Evolutionary conservation across 495 filamentous ascomycete species (phyloP).

Genomic region (Geopyxis carbonaria): DNA sequence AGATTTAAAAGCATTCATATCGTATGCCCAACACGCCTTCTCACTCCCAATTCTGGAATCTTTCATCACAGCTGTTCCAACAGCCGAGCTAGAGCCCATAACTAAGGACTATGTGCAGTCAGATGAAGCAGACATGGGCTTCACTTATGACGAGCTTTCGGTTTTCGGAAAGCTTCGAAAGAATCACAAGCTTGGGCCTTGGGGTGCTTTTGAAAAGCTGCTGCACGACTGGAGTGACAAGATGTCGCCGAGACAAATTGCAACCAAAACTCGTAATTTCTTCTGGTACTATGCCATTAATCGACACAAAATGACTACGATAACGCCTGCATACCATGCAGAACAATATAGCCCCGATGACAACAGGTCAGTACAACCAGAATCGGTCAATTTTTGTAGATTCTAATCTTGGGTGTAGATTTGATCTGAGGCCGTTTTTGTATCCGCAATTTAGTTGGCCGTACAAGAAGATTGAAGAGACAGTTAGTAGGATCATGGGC

Average conservation of each 20-base stretch:
- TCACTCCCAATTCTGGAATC: constrained; percentile 51
- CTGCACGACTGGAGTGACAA: constrained; percentile 51
- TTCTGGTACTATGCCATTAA: constrained; percentile 44
- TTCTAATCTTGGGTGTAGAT: constrained; percentile 20
- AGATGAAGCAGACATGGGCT: constrained; percentile 65
- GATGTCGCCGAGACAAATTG: constrained; percentile 27
- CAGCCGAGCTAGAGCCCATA: constrained; percentile 71
- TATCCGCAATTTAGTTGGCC: constrained; percentile 36
- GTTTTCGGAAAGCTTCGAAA: constrained; percentile 41
- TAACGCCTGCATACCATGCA: constrained; percentile 44
- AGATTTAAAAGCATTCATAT: constrained; percentile 65
- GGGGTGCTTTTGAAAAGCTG: constrained; percentile 49
- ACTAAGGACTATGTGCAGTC: constrained; percentile 46
- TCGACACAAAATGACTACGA: constrained; percentile 49
- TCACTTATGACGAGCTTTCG: constrained; percentile 40
- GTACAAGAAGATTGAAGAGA: constrained; percentile 38
- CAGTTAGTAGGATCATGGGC: constrained; percentile 25
- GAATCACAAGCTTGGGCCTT: constrained; percentile 55
- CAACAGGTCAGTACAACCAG: constrained; percentile 29
- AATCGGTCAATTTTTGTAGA: not conserved
- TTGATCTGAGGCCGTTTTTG: constrained; percentile 49
- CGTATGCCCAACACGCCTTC: constrained; percentile 44
- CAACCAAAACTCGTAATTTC: constrained; percentile 39
- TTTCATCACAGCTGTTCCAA: constrained; percentile 61
- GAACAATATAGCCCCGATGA: constrained; percentile 46